Base-by-base conservation (phyloP, 805 yeast genomes). In the Sporopachydermia lactativora region DNA sequence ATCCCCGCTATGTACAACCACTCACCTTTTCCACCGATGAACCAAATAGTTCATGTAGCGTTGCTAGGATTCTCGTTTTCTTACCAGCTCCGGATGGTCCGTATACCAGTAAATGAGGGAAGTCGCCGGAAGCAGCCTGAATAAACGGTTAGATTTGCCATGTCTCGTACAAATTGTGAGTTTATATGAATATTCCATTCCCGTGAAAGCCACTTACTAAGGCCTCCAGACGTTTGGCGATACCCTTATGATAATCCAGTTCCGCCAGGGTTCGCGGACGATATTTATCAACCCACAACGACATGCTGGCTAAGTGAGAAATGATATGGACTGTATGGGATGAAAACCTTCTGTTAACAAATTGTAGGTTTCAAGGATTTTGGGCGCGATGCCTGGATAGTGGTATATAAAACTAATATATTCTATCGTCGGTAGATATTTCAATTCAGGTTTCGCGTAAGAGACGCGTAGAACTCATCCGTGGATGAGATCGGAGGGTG, bases 21-120 rank as follows among this genome's bases (percentile, higher is more conserved):
- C 34, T 5, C 19, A 36, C 39, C 5, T 77, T 82, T 47, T 81
- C 88, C 15, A 83, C 84, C 41, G 80, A 81, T 2, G 81, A 58
- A 0, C 97, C 97, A 52, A 79, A 92, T 28, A 92, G 67, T 49
- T 84, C 84, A 42, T 75, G 68, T 41, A 92, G 61, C 2, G 94
- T 68, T 4, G 94, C 76, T 58, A 85, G 70, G 4, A 86, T 81
- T 47, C 98, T 72, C 5, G 98, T 92, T 64, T 92, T 94, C 57
- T 92, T 92, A 43, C 99, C 99, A 13, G 94, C 84, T 3, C 99
- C 99, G 31, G 86, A 76, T 1, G 98, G 97, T 0, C 99, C 99
- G 55, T 89, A 89, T 2, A 92, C 73, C 18, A 92, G 63, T 38
- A 92, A 59, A 62, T 92, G 98, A 2, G 99, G 99, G 52, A 92